Evolutionary conservation across 345 rosid genomes (phyloP).

Genomic region (Eucalyptus globulus): DNA sequence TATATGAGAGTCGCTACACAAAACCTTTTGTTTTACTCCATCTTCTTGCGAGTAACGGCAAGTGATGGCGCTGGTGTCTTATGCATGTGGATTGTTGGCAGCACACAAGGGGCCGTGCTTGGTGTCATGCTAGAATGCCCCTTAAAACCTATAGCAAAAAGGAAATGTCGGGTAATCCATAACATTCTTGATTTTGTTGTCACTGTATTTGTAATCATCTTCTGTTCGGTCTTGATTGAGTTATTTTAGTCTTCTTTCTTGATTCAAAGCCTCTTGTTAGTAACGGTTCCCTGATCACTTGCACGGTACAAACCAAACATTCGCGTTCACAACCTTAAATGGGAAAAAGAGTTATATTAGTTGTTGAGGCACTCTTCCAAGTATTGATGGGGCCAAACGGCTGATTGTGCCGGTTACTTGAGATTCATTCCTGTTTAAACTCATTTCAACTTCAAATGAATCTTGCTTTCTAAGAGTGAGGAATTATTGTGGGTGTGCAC

Average conservation of each 20-base stretch:
- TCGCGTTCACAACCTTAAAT: too few relatives aligned
- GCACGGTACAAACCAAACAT: conserved; percentile 10
- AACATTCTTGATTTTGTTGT: neutral
- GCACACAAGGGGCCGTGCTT: conserved; percentile 6
- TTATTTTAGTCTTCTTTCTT: neutral
- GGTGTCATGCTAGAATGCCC: conserved; percentile 82
- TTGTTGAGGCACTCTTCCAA: neutral
- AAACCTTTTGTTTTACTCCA: too few relatives aligned
- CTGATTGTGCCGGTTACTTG: neutral
- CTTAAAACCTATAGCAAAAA: conserved; percentile 44
- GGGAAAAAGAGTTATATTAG: conserved; percentile 47
- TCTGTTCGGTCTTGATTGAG: neutral
- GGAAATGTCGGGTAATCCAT: conserved; percentile 22
- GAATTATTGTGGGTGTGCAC: neutral
- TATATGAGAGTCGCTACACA: too few relatives aligned
- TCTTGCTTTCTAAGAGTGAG: neutral
- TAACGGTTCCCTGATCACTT: neutral
- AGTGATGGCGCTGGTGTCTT: neutral
- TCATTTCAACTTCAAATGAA: neutral
- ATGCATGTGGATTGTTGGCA: conserved; percentile 46
- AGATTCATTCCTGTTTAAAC: neutral
- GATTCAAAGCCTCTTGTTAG: neutral
- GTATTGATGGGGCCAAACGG: neutral
- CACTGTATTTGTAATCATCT: neutral
- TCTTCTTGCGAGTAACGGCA: too few relatives aligned